A percentile compares a stretch with the other conserved stretches of the same genome.
These are phyloP conservation scores for Saccharomyces hybrid DNA, from an alignment of 1,139 yeast species.

Conservation along the genomic window DNA sequence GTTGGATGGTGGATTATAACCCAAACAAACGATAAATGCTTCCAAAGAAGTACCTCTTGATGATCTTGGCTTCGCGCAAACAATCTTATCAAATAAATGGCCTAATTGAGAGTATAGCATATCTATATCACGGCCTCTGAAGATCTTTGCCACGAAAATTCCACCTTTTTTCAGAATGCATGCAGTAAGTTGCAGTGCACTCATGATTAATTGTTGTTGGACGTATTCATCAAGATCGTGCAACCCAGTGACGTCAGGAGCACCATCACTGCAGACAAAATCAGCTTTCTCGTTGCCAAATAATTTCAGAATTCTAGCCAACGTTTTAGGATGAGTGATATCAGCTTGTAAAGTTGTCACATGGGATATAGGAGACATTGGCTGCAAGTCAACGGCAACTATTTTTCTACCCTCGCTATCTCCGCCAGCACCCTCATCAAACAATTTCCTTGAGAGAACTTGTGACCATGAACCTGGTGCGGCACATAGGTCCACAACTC, in stretches of 20 bases:
- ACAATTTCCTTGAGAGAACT: conserved; percentile 70
- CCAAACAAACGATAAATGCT: conserved; percentile 87
- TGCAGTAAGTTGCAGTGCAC: conserved; percentile 87
- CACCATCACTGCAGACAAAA: conserved; percentile 94
- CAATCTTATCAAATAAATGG: conserved; percentile 70
- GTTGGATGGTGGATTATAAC: conserved; percentile 70
- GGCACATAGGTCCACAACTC: conserved; percentile 96
- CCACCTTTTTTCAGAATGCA: conserved; percentile 87
- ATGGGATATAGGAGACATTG: conserved; percentile 90
- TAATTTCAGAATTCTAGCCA: conserved; percentile 61
- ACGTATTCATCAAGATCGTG: conserved; percentile 96
- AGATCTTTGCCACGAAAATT: conserved; percentile 88
- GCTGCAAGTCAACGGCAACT: conserved; percentile 92
- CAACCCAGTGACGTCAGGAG: conserved; percentile 96
- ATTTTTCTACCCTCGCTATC: conserved; percentile 50
- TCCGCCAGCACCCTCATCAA: conserved; percentile 29
- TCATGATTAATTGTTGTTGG: conserved; percentile 85
- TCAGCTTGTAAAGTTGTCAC: conserved; percentile 91
- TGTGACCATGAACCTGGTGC: conserved; percentile 99
- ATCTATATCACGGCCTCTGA: conserved; percentile 92
- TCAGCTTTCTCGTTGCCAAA: conserved; percentile 93
- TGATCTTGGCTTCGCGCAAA: conserved; percentile 93
- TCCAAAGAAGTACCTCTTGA: conserved; percentile 92
- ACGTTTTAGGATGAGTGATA: conserved; percentile 89
- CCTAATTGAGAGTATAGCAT: conserved; percentile 84